Evolutionary conservation across 192 early-diverging fungal genomes (phyloP).

Genomic region (Gamsiella multidivaricata): DNA sequence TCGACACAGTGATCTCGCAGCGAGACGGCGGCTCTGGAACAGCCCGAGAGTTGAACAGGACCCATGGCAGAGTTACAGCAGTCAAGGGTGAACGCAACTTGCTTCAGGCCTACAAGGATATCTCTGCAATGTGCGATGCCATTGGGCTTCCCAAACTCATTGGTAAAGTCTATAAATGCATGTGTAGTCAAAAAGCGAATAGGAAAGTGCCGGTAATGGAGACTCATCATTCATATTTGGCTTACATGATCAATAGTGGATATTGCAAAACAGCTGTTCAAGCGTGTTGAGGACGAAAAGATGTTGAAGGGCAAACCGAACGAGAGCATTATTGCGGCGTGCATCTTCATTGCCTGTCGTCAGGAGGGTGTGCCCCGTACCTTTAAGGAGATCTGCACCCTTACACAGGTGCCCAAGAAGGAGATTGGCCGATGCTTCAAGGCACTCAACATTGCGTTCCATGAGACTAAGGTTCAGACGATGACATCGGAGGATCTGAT

Average conservation of each 20-base stretch:
- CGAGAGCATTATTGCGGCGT: conserved; percentile 88
- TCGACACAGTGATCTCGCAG: conserved; percentile 86
- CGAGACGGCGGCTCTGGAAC: conserved; percentile 80
- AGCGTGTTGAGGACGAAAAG: conserved; percentile 85
- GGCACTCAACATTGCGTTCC: conserved; percentile 64
- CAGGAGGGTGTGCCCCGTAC: conserved; percentile 87
- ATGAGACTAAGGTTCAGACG: conserved; percentile 66
- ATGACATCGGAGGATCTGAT: conserved; percentile 81
- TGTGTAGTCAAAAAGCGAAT: no score
- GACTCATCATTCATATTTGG: background rate
- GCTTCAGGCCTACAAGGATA: conserved; percentile 79
- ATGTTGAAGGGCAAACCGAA: conserved; percentile 82
- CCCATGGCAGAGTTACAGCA: conserved; percentile 76
- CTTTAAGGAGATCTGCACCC: conserved; percentile 92
- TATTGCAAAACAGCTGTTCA: conserved; percentile 90
- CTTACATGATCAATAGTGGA: conserved; percentile 51
- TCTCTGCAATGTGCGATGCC: conserved; percentile 80
- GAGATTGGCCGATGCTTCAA: conserved; percentile 92
- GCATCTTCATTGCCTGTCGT: conserved; percentile 93
- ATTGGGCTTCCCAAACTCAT: conserved; percentile 83
- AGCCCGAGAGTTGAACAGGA: conserved; percentile 76
- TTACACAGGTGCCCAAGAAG: conserved; percentile 92
- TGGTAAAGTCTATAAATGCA: no score
- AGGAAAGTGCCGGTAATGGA: no score
- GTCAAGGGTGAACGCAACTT: conserved; percentile 81